Conservation (phyloP, 306 rosid species). For the Fragaria ananassa region DNA sequence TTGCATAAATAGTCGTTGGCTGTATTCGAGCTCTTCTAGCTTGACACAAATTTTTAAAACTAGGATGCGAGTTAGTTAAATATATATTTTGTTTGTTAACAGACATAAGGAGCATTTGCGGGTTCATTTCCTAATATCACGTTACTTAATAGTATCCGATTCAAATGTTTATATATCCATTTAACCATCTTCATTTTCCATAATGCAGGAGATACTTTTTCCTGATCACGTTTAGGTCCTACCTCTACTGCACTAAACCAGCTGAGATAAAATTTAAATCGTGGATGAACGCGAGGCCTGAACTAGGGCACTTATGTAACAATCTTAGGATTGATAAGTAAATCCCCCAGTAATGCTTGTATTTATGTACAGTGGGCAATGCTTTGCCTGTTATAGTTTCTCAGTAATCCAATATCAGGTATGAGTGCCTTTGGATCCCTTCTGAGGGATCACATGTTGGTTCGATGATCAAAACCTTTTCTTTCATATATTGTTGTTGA, state of each 20-base stretch:
- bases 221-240: constrained; percentile 81
- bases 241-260: constrained; percentile 63
- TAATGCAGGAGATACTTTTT: constrained; percentile 78
- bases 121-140: neutral
- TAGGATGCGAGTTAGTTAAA: neutral
- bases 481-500: neutral
- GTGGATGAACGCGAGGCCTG: constrained; percentile 91
- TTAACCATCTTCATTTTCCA: constrained; percentile 12
- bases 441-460: neutral
- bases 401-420: neutral
- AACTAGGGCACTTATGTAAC: constrained; percentile 83
- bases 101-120: neutral
- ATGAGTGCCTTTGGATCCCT: neutral
- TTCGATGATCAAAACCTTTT: neutral
- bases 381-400: constrained; percentile 1
- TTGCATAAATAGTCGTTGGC: neutral
- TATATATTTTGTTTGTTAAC: too few species aligned
- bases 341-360: constrained; percentile 23
- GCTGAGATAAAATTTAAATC: constrained; percentile 40
- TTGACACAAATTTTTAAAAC: neutral
- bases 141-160: neutral
- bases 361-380: constrained; percentile 36
- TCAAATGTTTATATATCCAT: neutral
- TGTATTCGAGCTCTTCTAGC: neutral
- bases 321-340: constrained; percentile 78